These are phyloP conservation scores for Plasmodium blacklocki DNA, from an alignment of 169 alveolate species.

Conservation along the genomic window DNA sequence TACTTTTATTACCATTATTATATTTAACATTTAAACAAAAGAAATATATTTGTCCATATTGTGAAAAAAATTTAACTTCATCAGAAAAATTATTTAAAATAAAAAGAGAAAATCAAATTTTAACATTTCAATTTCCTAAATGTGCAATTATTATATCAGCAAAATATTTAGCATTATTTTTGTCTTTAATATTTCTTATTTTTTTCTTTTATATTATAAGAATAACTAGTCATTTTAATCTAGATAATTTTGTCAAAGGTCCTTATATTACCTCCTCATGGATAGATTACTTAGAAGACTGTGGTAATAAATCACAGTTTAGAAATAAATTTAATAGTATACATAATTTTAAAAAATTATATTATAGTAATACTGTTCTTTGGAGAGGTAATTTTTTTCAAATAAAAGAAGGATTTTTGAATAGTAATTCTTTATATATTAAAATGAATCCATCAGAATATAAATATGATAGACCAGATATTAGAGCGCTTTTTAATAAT, in stretches of 20 bases:
- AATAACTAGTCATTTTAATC: constrained; percentile 33
- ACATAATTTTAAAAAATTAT: constrained; percentile 39
- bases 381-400: constrained; percentile 42
- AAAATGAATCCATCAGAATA: constrained; percentile 69
- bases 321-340: constrained; percentile 50
- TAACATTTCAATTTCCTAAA: constrained; percentile 57
- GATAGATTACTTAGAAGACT: constrained; percentile 57
- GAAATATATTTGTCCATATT: constrained; percentile 34
- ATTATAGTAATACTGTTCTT: constrained; percentile 42
- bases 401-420: constrained; percentile 51
- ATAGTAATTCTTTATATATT: constrained; percentile 38
- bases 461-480: constrained; percentile 38
- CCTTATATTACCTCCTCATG: constrained; percentile 37
- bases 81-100: constrained; percentile 40
- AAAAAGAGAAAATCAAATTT: constrained; percentile 45
- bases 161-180: constrained; percentile 53
- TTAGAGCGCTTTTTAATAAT: constrained; percentile 41
- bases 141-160: constrained; percentile 64
- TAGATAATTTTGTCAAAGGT: constrained; percentile 47
- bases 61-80: constrained; percentile 21
- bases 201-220: constrained; percentile 60
- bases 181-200: constrained; percentile 46
- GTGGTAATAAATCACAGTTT: constrained; percentile 59
- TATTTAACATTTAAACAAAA: constrained; percentile 55
- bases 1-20: constrained; percentile 39